Percentiles rank a stretch among this genome's conserved stretches.
Evolutionary conservation across 2,329 filamentous ascomycete species (phyloP).

Genomic region (Thermomyces lanuginosus): DNA sequence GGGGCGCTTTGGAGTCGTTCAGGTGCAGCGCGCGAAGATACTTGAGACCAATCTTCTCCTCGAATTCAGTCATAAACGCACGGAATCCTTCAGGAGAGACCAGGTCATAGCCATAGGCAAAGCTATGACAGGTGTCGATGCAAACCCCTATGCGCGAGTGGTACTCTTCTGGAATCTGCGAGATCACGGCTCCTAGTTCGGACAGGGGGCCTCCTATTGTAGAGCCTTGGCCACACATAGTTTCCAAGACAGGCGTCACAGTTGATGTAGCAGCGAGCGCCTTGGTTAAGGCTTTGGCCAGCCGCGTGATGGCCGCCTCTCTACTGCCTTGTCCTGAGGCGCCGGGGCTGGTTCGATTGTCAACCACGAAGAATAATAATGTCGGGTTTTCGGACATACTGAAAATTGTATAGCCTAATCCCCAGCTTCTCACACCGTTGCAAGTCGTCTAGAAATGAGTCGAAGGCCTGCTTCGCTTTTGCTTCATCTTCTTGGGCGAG

Average conservation of each 20-base stretch:
- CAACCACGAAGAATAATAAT: neutral
- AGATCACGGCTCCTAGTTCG: constrained; percentile 74
- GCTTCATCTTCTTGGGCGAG: constrained; percentile 66
- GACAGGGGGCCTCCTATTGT: constrained; percentile 73
- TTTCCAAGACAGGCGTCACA: constrained; percentile 78
- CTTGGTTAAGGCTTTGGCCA: constrained; percentile 67
- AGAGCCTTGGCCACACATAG: constrained; percentile 84
- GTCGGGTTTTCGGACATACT: constrained; percentile 28
- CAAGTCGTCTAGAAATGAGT: constrained; percentile 74
- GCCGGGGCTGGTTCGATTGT: constrained; percentile 41
- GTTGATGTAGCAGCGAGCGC: constrained; percentile 59
- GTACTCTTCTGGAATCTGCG: constrained; percentile 50
- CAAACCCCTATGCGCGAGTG: constrained; percentile 81
- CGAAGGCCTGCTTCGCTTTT: constrained; percentile 75
- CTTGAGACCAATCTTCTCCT: constrained; percentile 55
- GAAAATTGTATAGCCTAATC: constrained; percentile 93
- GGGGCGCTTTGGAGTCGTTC: constrained; percentile 89
- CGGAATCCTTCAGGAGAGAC: constrained; percentile 57
- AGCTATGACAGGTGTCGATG: constrained; percentile 91
- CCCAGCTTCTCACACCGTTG: constrained; percentile 69
- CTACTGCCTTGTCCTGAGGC: constrained; percentile 54
- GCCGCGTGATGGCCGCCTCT: constrained; percentile 54
- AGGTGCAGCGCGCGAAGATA: constrained; percentile 79
- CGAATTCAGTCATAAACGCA: constrained; percentile 58
- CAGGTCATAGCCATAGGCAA: constrained; percentile 85